Percentiles rank a stretch among this genome's conserved stretches.
Evolutionary conservation across 2,329 filamentous ascomycete species (phyloP).

Genomic region (Colletotrichum karsti): DNA sequence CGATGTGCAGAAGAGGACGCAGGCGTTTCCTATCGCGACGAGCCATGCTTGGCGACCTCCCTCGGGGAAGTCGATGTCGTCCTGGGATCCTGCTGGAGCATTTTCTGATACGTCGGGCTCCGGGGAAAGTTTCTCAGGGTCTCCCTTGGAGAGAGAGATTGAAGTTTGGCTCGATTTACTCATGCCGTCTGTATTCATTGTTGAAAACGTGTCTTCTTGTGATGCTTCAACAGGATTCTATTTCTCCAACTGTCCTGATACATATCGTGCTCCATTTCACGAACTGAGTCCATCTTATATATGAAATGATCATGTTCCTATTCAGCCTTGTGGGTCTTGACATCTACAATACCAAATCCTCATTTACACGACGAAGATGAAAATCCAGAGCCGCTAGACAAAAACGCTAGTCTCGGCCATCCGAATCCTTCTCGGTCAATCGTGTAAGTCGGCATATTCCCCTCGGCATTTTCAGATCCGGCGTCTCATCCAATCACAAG

Average conservation of each 20-base stretch:
- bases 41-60: constrained; percentile 49
- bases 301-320: background rate
- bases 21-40: constrained; percentile 43
- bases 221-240: too few species aligned
- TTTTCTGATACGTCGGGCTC: background rate
- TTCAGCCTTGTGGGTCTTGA: background rate
- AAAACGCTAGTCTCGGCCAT: background rate
- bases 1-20: constrained; percentile 47
- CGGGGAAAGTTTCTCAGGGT: background rate
- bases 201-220: too few species aligned
- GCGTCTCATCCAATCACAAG: background rate
- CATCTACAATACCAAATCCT: background rate
- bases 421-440: constrained; percentile 1
- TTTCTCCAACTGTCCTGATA: too few species aligned
- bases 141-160: background rate
- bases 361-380: background rate
- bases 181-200: too few species aligned
- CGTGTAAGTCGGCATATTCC: constrained; percentile 17
- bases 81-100: background rate
- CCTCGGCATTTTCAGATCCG: background rate
- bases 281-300: background rate
- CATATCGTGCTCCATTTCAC: too few species aligned
- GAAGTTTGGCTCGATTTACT: background rate
- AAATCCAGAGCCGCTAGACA: background rate
- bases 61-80: constrained; percentile 34